Percentiles rank a stretch among this genome's conserved stretches.
phyloP scores from a whole-genome alignment of 2,329 filamentous ascomycete genomes.

The Pyrenochaeta sp. region DNA sequence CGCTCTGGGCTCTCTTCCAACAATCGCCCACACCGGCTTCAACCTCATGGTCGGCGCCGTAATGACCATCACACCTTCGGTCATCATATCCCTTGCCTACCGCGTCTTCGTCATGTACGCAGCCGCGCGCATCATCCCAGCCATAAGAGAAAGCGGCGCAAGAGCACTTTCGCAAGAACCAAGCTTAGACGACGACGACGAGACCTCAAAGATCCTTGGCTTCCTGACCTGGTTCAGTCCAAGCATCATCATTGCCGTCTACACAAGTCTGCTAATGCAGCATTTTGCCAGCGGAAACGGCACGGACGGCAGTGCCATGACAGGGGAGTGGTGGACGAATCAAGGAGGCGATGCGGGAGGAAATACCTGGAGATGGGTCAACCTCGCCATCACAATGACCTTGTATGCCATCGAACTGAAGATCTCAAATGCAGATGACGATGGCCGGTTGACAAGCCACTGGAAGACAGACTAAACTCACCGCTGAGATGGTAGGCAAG shows the following conservation, averaged over 20 bases:
- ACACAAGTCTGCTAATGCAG: conserved; percentile 93
- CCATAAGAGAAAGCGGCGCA: conserved; percentile 86
- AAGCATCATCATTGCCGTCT: conserved; percentile 92
- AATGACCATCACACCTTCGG: conserved; percentile 93
- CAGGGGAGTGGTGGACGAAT: conserved; percentile 80
- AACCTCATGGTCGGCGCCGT: conserved; percentile 90
- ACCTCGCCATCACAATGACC: conserved; percentile 86
- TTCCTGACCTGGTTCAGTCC: conserved; percentile 94
- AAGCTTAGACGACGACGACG: conserved; percentile 83
- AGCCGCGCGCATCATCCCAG: conserved; percentile 93
- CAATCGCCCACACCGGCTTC: conserved; percentile 81
- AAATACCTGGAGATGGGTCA: conserved; percentile 93
- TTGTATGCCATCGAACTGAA: conserved; percentile 92
- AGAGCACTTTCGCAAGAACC: conserved; percentile 84
- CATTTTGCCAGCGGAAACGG: conserved; percentile 79
- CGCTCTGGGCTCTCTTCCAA: conserved; percentile 82
- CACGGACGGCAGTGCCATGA: conserved; percentile 54
- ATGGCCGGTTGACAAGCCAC: conserved; percentile 75
- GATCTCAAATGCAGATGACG: conserved; percentile 82
- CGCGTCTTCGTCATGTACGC: conserved; percentile 95
- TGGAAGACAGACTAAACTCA: conserved; percentile 83
- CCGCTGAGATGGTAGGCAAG: no score
- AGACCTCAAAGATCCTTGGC: conserved; percentile 79
- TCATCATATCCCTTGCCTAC: conserved; percentile 94
- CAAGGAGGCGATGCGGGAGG: conserved; percentile 83